These are phyloP conservation scores for Dactylonectria estremocensis DNA, from an alignment of 2,329 filamentous ascomycete species.

Conservation along the genomic window DNA sequence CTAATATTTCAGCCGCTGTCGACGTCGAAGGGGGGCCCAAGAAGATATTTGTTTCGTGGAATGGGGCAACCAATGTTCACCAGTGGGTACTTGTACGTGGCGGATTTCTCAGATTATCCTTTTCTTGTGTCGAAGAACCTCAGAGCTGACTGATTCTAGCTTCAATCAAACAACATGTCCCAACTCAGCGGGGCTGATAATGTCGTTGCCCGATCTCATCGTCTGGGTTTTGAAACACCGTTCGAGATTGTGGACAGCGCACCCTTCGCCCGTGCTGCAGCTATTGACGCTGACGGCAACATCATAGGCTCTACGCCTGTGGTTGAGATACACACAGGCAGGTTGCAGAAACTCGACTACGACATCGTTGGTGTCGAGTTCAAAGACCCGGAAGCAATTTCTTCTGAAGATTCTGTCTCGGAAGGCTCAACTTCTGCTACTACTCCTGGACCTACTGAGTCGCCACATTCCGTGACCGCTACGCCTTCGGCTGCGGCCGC, in stretches of 20 bases:
- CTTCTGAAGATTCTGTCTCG: not conserved
- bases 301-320: conserved; percentile 16
- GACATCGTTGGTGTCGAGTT: not conserved
- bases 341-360: conserved; percentile 4
- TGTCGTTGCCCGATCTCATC: not conserved
- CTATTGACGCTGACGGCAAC: conserved; percentile 2
- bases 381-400: not conserved
- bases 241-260: not conserved
- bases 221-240: conserved; percentile 10
- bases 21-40: not conserved
- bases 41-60: conserved; percentile 10
- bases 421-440: too few species aligned
- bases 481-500: not conserved
- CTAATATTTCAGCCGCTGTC: conserved; percentile 13
- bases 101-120: too few species aligned
- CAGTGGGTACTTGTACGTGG: conserved; percentile 3
- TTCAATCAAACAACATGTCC: not conserved
- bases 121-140: not conserved
- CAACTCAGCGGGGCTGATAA: not conserved
- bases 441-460: not conserved
- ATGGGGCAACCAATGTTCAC: conserved; percentile 6
- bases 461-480: not conserved
- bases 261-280: conserved; percentile 4
- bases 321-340: not conserved
- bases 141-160: conserved; percentile 1